Conservation (phyloP, 192 early-diverging fungal genomes). For the Spizellomyces punctatus region DNA sequence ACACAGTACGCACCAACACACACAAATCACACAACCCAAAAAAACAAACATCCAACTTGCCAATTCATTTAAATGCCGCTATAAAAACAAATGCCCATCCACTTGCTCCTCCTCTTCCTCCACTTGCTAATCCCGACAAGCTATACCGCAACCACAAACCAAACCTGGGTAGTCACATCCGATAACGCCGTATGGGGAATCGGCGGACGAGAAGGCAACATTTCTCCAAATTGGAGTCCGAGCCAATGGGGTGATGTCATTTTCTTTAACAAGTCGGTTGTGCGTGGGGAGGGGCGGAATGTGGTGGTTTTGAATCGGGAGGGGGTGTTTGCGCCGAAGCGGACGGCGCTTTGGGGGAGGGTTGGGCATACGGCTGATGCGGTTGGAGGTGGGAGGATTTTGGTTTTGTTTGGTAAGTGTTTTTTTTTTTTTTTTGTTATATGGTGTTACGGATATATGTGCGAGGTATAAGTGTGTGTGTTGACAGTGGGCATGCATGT, state of each 20-base stretch:
- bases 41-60: too few relatives aligned
- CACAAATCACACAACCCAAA: too few relatives aligned
- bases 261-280: not conserved
- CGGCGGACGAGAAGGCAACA: slow-evolving; percentile 4
- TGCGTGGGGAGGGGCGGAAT: not conserved
- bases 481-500: too few relatives aligned
- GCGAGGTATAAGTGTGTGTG: too few relatives aligned
- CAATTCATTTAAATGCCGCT: too few relatives aligned
- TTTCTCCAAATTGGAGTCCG: not conserved
- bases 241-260: not conserved
- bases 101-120: too few relatives aligned
- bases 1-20: too few relatives aligned
- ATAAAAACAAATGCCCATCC: too few relatives aligned
- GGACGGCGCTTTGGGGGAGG: not conserved
- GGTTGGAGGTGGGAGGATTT: not conserved
- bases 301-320: not conserved
- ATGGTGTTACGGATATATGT: too few relatives aligned
- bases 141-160: not conserved
- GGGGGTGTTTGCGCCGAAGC: not conserved
- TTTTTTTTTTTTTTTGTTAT: too few relatives aligned
- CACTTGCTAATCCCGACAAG: too few relatives aligned
- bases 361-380: slow-evolving; percentile 1
- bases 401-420: not conserved
- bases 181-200: slow-evolving; percentile 1
- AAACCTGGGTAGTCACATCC: slow-evolving; percentile 1